Evolutionary conservation across 1,284 basidiomycete species (phyloP).

Genomic region (Apiotrichum domesticum): DNA sequence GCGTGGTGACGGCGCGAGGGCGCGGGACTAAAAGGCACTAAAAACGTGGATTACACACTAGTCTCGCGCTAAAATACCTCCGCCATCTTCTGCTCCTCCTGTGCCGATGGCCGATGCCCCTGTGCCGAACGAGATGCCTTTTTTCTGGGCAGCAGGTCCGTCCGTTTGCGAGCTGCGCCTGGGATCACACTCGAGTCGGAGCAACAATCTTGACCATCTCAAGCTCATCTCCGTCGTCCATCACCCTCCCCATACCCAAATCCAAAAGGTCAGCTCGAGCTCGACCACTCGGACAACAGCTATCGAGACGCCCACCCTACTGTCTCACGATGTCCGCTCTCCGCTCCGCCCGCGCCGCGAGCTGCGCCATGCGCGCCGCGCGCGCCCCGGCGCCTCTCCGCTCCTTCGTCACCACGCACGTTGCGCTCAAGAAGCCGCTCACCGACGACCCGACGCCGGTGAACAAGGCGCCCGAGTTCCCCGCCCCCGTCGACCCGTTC

Average conservation of each 20-base stretch:
- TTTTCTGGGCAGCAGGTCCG: no score
- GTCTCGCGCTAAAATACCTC: no score
- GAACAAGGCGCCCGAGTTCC: conserved; percentile 29
- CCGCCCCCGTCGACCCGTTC: conserved; percentile 38
- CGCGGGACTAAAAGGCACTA: no score
- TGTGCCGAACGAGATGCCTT: no score
- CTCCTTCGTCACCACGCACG: conserved; percentile 13
- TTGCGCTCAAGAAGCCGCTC: conserved; percentile 5
- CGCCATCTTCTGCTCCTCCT: no score
- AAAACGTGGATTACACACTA: no score
- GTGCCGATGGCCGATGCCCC: no score
- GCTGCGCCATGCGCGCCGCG: conserved; percentile 7
- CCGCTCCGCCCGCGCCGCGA: neutral
- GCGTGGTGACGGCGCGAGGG: no score
- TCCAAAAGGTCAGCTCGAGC: neutral
- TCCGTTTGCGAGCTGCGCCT: no score
- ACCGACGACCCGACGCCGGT: conserved; percentile 2
- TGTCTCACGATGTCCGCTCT: neutral
- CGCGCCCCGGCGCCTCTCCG: neutral
- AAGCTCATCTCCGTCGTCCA: neutral
- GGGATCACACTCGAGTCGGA: no score
- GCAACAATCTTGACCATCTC: neutral
- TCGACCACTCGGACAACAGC: neutral
- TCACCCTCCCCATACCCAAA: no score
- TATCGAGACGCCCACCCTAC: neutral